Conservation (phyloP, 129 eudicot species). For the Kitagawia praeruptora region DNA sequence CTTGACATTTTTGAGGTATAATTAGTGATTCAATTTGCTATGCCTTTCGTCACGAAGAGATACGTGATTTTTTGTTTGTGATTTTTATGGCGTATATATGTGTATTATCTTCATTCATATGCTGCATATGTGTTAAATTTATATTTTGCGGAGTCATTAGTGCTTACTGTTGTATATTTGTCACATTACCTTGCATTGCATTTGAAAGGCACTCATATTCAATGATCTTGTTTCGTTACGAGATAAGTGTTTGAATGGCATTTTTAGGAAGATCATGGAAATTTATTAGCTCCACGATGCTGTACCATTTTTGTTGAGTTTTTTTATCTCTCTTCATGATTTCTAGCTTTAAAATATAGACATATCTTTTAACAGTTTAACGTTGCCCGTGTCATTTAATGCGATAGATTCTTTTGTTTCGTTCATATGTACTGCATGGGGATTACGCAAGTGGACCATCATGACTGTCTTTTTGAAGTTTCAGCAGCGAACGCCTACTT, state of each 20-base stretch:
- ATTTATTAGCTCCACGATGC: not conserved
- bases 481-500: not conserved
- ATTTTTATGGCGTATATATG: not conserved
- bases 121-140: not conserved
- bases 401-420: not conserved
- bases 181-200: not conserved
- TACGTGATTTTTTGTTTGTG: not conserved
- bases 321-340: not conserved
- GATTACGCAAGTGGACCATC: not conserved
- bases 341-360: not conserved
- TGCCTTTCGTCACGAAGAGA: not conserved
- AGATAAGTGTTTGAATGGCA: not conserved
- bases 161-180: not conserved
- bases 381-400: not conserved
- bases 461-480: not conserved
- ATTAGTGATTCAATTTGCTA: not conserved
- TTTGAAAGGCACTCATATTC: not conserved
- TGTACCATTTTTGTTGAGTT: not conserved
- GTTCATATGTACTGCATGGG: not conserved
- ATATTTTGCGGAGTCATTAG: too few species aligned
- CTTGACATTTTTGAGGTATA: not conserved
- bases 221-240: not conserved
- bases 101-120: not conserved
- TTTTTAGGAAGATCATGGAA: not conserved
- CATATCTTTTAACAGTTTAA: not conserved